Evolutionary conservation across 805 yeast genomes (phyloP).

Genomic region (Candida dendrica): DNA sequence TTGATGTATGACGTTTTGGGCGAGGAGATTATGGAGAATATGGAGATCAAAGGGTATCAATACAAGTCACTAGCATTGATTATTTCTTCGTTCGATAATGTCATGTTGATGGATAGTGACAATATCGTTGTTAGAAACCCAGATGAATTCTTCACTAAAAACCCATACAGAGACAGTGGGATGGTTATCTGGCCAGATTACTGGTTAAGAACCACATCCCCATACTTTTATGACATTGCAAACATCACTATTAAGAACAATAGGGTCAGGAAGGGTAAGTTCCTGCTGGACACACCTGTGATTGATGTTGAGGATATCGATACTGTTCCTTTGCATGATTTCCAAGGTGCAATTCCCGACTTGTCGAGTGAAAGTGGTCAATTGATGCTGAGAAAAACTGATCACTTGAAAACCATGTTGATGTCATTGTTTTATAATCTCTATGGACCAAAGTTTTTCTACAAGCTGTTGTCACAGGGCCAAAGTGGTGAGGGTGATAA

Average conservation of each 20-base stretch:
- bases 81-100: constrained; percentile 66
- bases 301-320: constrained; percentile 9
- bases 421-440: constrained; percentile 57
- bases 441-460: constrained; percentile 57
- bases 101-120: constrained; percentile 69
- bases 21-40: constrained; percentile 35
- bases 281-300: constrained; percentile 17
- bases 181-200: constrained; percentile 73
- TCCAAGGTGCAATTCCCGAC: constrained; percentile 55
- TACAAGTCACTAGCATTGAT: constrained; percentile 63
- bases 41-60: constrained; percentile 57
- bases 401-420: constrained; percentile 51
- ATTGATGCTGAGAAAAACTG: constrained; percentile 48
- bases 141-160: constrained; percentile 43
- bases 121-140: constrained; percentile 60
- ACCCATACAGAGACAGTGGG: constrained; percentile 43
- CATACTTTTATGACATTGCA: constrained; percentile 59
- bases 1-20: constrained; percentile 51
- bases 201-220: constrained; percentile 76
- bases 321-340: constrained; percentile 44
- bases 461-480: constrained; percentile 64
- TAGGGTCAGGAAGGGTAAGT: constrained; percentile 27
- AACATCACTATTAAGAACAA: constrained; percentile 31
- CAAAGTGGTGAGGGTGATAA: constrained; percentile 74
- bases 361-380: constrained; percentile 68